A percentile compares a stretch with the other conserved stretches of the same genome.
These are phyloP conservation scores for Pseudogymnoascus sp. DNA, from an alignment of 2,329 filamentous ascomycete genomes.

Conservation along the genomic window DNA sequence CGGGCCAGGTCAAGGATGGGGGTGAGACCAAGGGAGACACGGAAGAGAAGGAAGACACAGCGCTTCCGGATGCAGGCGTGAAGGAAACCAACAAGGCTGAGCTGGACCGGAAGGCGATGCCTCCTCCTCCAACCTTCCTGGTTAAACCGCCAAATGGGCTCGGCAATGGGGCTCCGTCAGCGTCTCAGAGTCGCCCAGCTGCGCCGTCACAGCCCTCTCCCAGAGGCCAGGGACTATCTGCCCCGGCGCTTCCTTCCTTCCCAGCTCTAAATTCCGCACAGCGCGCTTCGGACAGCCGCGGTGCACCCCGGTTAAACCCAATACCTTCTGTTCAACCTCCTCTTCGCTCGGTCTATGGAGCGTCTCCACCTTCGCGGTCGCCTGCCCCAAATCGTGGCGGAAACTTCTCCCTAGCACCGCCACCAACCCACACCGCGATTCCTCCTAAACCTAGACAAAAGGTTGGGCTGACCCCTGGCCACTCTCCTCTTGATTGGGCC, in stretches of 20 bases:
- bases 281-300: constrained; percentile 32
- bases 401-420: constrained; percentile 42
- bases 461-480: constrained; percentile 78
- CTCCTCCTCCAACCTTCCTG: constrained; percentile 27
- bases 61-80: constrained; percentile 10
- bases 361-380: constrained; percentile 24
- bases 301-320: constrained; percentile 16
- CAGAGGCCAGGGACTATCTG: constrained; percentile 23
- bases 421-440: constrained; percentile 45
- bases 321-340: constrained; percentile 17
- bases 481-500: constrained; percentile 95
- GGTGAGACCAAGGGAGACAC: not conserved
- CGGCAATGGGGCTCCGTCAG: constrained; percentile 21
- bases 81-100: constrained; percentile 16
- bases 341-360: constrained; percentile 15
- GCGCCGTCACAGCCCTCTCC: not conserved
- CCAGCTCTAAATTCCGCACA: constrained; percentile 47
- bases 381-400: constrained; percentile 36
- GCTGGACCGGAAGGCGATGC: constrained; percentile 32
- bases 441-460: constrained; percentile 56
- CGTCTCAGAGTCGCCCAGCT: not conserved
- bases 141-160: constrained; percentile 8
- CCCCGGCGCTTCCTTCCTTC: constrained; percentile 33
- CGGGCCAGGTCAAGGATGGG: not conserved
- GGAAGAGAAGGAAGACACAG: not conserved